A percentile compares a stretch with the other conserved stretches of the same genome.
These are phyloP conservation scores for Anaeromyces robustus DNA, from an alignment of 192 early-diverging fungal genomes.

Conservation along the genomic window DNA sequence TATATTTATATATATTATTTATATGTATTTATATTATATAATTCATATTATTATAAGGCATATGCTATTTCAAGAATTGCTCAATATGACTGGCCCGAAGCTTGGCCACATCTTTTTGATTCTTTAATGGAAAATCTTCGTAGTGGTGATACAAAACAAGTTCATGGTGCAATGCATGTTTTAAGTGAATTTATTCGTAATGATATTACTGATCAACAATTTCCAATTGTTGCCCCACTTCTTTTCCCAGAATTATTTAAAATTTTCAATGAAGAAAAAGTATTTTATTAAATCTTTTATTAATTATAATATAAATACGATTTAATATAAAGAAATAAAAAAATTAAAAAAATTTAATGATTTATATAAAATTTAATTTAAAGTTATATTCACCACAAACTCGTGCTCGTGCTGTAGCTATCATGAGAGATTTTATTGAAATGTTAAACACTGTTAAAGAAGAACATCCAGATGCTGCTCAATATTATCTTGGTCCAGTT, in stretches of 20 bases:
- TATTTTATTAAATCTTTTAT: background rate
- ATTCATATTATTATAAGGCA: conserved; percentile 24
- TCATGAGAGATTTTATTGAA: conserved; percentile 73
- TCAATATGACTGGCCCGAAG: conserved; percentile 80
- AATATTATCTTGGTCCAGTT: conserved; percentile 55
- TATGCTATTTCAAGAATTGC: conserved; percentile 79
- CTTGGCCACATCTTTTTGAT: conserved; percentile 80
- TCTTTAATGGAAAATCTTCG: conserved; percentile 47
- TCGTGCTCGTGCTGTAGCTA: conserved; percentile 56
- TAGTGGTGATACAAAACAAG: conserved; percentile 43
- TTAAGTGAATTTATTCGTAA: conserved; percentile 68
- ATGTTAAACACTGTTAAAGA: conserved; percentile 67
- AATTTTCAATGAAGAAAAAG: conserved; percentile 38
- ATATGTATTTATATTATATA: background rate
- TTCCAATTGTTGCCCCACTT: conserved; percentile 61
- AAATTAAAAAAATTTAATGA: too few species aligned
- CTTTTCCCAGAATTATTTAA: conserved; percentile 68
- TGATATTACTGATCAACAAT: conserved; percentile 75
- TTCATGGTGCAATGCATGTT: conserved; percentile 80
- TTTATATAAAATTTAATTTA: background rate
- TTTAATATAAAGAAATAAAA: background rate
- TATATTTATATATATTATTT: background rate
- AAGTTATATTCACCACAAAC: conserved; percentile 47
- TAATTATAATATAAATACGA: too few species aligned
- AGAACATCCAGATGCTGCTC: conserved; percentile 52